A percentile compares a stretch with the other conserved stretches of the same genome.
Conservation (phyloP, 306 rosid species). For the Castanea crenata region DNA sequence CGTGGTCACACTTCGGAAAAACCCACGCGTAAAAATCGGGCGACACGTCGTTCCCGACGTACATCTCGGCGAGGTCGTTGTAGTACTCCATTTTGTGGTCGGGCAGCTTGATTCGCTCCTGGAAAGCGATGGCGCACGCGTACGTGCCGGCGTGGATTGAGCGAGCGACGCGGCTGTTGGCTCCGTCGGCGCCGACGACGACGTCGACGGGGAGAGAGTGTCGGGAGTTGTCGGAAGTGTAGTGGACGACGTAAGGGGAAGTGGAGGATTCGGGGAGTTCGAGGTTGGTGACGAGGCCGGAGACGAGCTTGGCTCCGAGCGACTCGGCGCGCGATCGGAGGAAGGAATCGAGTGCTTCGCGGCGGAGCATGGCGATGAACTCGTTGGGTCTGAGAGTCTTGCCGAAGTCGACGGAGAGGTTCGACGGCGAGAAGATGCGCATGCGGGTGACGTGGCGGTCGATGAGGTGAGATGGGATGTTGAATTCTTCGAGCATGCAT, state of each 20-base stretch:
- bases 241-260: conserved; percentile 61
- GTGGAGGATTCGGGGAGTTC: conserved; percentile 40
- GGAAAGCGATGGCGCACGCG: conserved; percentile 82
- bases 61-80: conserved; percentile 80
- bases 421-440: conserved; percentile 87
- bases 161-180: conserved; percentile 80
- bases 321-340: conserved; percentile 76
- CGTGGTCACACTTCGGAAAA: conserved; percentile 90
- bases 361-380: conserved; percentile 93
- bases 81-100: conserved; percentile 80
- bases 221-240: conserved; percentile 37
- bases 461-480: conserved; percentile 69
- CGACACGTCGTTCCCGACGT: conserved; percentile 78
- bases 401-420: conserved; percentile 83
- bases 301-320: conserved; percentile 53
- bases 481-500: conserved; percentile 86
- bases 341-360: conserved; percentile 84
- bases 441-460: conserved; percentile 75
- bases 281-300: conserved; percentile 62
- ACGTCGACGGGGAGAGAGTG: conserved; percentile 63
- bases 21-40: conserved; percentile 97
- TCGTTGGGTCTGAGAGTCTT: conserved; percentile 66
- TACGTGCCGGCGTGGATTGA: conserved; percentile 71
- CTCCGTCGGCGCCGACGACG: conserved; percentile 86
- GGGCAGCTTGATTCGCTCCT: conserved; percentile 72